Conservation (phyloP, 2,329 filamentous ascomycete species). For the Phymatotrichopsis omnivora region DNA sequence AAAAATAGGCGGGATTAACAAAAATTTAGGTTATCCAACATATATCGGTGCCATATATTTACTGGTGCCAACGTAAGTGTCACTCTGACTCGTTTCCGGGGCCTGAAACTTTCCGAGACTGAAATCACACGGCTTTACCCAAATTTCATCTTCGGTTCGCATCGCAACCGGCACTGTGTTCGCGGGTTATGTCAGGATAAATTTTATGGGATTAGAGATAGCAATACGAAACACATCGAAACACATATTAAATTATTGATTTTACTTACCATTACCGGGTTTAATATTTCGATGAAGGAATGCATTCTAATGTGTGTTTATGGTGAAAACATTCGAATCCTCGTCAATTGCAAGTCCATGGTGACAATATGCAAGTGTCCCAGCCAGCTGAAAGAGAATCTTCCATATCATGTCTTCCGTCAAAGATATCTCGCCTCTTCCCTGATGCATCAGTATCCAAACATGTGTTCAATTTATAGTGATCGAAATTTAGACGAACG, state of each 20-base stretch:
- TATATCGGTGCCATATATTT: too few species aligned
- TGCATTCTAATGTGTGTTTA: conserved; percentile 3
- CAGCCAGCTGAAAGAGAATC: conserved; percentile 6
- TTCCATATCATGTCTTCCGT: conserved; percentile 1
- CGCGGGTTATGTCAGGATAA: too few species aligned
- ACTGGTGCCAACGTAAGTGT: too few species aligned
- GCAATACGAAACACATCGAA: background rate
- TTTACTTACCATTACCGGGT: conserved; percentile 7
- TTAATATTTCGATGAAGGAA: conserved; percentile 9
- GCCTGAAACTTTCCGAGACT: conserved; percentile 6
- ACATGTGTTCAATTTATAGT: too few species aligned
- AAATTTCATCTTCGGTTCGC: too few species aligned
- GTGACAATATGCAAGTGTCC: conserved; percentile 5
- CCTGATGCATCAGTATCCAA: too few species aligned
- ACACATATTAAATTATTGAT: too few species aligned
- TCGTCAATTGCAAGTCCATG: conserved; percentile 5
- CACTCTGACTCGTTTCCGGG: too few species aligned
- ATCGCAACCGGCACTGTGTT: conserved; percentile 5
- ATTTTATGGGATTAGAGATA: background rate
- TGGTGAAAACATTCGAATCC: background rate
- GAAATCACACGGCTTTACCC: conserved; percentile 6
- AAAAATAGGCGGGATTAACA: too few species aligned
- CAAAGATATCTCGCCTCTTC: conserved; percentile 3
- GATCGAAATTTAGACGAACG: too few species aligned
- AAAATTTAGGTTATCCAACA: too few species aligned